Base-by-base conservation (phyloP, 768 basidiomycete species). In the Auriscalpium microsporum region DNA sequence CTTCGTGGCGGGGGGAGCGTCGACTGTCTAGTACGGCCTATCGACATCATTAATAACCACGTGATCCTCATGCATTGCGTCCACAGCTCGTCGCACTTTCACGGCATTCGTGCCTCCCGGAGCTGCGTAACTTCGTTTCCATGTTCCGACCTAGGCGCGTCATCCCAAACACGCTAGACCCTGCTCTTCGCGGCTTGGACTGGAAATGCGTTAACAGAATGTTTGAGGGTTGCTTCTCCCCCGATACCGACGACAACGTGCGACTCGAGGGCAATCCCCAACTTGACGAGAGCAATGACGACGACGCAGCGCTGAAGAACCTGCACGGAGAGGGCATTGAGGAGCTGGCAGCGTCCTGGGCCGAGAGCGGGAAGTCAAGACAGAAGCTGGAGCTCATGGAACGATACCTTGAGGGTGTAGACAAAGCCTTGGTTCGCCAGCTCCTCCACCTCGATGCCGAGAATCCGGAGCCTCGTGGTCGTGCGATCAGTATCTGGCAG, bases 71-170 rank as follows among this genome's bases (percentile, higher is more conserved):
- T 19, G 5, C 38, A 35, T 49, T 44, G 53, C n/a, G 50, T 8
- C 45, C 8, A 6, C 57, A 94, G 91, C 78, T 90, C 9, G 84
- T 88, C 8, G 92, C 92, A 1, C 75, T 98, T 6, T 82, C 83
- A 9, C 82, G 95, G 2, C 95, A 98, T 65, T 95, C 93, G 0
- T 78, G 88, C 0, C 78, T 96, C 5, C 88, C 90, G 0, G 95
- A 98, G 65, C 78, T 99, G 0, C 82, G 84, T 57, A 70, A 73
- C 1, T 86, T 99, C 52, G 90, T 96, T 23, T 72, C 78, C 0
- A 76, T 95, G 16, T 96, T 99, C 70, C 78, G 79, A 17, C 95
- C 95, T 0, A 75, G 71, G 42, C 75, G 79, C 4, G 69, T 98
- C 1, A 78, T 91, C 2, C 95, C 94, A 0, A 95, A 94, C 63